These are phyloP conservation scores for Sugiyamaella xylanicola DNA, from an alignment of 1,139 yeast species.

Conservation along the genomic window DNA sequence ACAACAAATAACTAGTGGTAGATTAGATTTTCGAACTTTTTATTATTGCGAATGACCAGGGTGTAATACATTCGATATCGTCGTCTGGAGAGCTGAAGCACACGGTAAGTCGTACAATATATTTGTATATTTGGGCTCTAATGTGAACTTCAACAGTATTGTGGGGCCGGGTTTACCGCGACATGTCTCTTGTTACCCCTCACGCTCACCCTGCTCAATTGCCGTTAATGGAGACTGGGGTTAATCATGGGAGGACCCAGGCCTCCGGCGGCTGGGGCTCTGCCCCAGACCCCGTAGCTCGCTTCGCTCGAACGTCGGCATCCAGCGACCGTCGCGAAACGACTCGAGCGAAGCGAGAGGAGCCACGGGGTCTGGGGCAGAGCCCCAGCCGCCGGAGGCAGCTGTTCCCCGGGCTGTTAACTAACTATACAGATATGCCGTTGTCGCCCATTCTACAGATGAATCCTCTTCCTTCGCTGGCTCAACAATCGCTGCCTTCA, in stretches of 20 bases:
- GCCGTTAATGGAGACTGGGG: no score
- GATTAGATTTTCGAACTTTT: background rate
- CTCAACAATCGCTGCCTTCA: conserved; percentile 4
- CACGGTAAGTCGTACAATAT: background rate
- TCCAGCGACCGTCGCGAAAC: no score
- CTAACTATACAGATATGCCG: background rate
- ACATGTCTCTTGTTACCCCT: no score
- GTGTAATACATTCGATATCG: background rate
- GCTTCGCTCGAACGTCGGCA: no score
- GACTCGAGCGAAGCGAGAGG: conserved; percentile 1
- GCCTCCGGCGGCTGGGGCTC: no score
- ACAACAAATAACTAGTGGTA: no score
- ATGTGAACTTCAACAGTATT: no score
- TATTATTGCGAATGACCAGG: background rate
- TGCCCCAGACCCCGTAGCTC: no score
- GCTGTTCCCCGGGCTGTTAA: no score
- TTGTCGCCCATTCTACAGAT: conserved; percentile 1
- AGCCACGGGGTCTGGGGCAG: conserved; percentile 2
- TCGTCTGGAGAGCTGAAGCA: background rate
- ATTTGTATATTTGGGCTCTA: background rate
- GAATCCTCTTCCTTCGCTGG: conserved; percentile 3
- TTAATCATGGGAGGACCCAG: no score
- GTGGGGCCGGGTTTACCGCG: no score
- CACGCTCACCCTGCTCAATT: no score
- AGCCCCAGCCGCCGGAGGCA: conserved; percentile 4